phyloP scores from a whole-genome alignment of 148 eudicot species.

The Chenopodium suecicum region DNA sequence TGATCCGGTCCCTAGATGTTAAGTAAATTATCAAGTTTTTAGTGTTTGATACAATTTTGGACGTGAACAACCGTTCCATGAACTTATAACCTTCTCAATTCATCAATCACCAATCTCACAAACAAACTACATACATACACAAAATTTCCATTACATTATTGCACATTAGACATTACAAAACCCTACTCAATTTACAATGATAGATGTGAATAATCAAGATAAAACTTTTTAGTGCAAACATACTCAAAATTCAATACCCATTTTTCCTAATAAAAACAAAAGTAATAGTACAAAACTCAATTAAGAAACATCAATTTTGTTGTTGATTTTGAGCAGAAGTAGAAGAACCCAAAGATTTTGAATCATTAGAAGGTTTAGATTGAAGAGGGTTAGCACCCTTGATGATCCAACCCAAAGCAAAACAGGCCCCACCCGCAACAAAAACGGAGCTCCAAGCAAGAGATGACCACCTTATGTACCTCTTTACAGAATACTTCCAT shows the following conservation, averaged over 20 bases:
- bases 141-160: background rate
- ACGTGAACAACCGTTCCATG: too few relatives aligned
- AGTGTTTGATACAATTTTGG: too few relatives aligned
- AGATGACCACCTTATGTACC: constrained; percentile 88
- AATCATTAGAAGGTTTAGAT: constrained; percentile 24
- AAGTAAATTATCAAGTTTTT: too few relatives aligned
- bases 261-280: background rate
- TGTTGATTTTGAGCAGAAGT: background rate
- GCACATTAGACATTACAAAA: background rate
- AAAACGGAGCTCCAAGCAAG: constrained; percentile 98
- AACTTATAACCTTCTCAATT: background rate
- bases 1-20: too few relatives aligned
- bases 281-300: background rate
- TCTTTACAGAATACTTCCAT: constrained; percentile 77
- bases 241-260: background rate
- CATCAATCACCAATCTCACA: background rate
- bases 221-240: background rate
- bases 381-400: constrained; percentile 87
- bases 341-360: constrained; percentile 1
- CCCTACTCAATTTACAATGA: background rate
- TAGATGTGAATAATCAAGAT: background rate
- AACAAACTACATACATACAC: background rate
- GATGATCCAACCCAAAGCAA: constrained; percentile 92
- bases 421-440: constrained; percentile 82
- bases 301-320: background rate